phyloP scores from a whole-genome alignment of 2,329 filamentous ascomycete genomes.

The Aurifilum marmelostoma region DNA sequence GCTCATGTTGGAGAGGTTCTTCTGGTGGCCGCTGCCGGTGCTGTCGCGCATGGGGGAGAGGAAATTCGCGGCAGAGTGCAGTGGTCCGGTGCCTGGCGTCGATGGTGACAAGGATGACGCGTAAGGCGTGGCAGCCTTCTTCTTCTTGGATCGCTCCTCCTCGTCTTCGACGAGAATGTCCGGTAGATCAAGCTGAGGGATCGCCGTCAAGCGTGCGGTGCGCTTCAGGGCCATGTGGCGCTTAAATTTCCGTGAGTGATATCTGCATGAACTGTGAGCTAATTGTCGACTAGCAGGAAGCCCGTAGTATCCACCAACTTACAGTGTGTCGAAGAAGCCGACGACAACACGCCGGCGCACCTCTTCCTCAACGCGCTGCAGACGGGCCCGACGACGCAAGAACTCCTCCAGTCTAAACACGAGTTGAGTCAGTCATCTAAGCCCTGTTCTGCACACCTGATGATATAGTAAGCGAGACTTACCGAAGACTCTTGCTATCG shows the following conservation, averaged over 20 bases:
- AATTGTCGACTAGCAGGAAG: not conserved
- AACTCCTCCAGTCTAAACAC: slow-evolving; percentile 82
- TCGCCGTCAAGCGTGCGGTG: slow-evolving; percentile 72
- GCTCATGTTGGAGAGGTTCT: slow-evolving; percentile 47
- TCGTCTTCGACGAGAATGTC: slow-evolving; percentile 90
- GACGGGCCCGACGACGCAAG: slow-evolving; percentile 80
- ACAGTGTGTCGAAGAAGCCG: slow-evolving; percentile 93
- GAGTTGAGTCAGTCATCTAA: slow-evolving; percentile 34
- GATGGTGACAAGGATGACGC: slow-evolving; percentile 25
- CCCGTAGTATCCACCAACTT: slow-evolving; percentile 38
- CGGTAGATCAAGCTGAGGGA: slow-evolving; percentile 82
- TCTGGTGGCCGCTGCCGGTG: slow-evolving; percentile 40
- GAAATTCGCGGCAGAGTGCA: slow-evolving; percentile 36
- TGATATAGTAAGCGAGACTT: slow-evolving; percentile 36
- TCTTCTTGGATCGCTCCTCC: slow-evolving; percentile 46
- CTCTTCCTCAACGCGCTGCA: slow-evolving; percentile 94
- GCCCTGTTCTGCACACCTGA: not conserved
- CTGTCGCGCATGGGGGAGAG: slow-evolving; percentile 41
- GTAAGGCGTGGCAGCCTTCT: slow-evolving; percentile 18
- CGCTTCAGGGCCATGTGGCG: slow-evolving; percentile 73
- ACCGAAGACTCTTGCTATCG: slow-evolving; percentile 92
- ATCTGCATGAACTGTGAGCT: slow-evolving; percentile 46
- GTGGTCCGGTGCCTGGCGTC: slow-evolving; percentile 31
- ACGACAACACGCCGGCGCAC: slow-evolving; percentile 87
- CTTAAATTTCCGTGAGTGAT: slow-evolving; percentile 84